Evolutionary conservation across 495 filamentous ascomycete species (phyloP).

Genomic region (Recurvomyces mirabilis): DNA sequence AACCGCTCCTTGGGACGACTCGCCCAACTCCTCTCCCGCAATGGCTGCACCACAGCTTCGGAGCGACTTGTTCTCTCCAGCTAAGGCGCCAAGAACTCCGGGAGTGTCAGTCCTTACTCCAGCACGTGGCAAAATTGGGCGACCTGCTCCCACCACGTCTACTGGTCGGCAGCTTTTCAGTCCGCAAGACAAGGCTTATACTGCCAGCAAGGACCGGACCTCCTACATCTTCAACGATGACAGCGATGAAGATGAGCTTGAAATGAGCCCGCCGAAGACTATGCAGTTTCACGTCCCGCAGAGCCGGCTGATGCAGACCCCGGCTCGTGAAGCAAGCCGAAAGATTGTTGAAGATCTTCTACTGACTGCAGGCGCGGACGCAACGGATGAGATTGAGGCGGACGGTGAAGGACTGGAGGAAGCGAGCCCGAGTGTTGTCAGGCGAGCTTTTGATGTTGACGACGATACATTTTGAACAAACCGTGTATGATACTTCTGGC

Average conservation of each 20-base stretch:
- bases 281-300: slow-evolving; percentile 93
- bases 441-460: slow-evolving; percentile 14
- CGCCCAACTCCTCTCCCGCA: slow-evolving; percentile 65
- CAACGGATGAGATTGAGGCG: slow-evolving; percentile 26
- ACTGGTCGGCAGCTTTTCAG: slow-evolving; percentile 18
- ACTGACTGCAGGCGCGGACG: slow-evolving; percentile 66
- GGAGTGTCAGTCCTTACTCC: slow-evolving; percentile 60
- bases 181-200: slow-evolving; percentile 24
- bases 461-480: slow-evolving; percentile 21
- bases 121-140: slow-evolving; percentile 11
- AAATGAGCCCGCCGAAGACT: slow-evolving; percentile 79
- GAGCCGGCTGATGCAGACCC: slow-evolving; percentile 78
- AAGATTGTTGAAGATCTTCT: slow-evolving; percentile 87
- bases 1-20: slow-evolving; percentile 36
- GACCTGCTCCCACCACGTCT: slow-evolving; percentile 31
- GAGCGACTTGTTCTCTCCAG: slow-evolving; percentile 74
- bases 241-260: slow-evolving; percentile 45
- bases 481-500: too few relatives aligned
- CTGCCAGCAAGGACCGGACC: slow-evolving; percentile 50
- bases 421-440: slow-evolving; percentile 22
- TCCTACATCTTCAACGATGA: slow-evolving; percentile 39
- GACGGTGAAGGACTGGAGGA: slow-evolving; percentile 13
- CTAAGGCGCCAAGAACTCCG: slow-evolving; percentile 46
- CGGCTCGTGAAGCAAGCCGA: slow-evolving; percentile 81
- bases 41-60: slow-evolving; percentile 70